Base-by-base conservation (phyloP, 192 early-diverging fungal genomes). In the Gryganskiella cystojenkinii region DNA sequence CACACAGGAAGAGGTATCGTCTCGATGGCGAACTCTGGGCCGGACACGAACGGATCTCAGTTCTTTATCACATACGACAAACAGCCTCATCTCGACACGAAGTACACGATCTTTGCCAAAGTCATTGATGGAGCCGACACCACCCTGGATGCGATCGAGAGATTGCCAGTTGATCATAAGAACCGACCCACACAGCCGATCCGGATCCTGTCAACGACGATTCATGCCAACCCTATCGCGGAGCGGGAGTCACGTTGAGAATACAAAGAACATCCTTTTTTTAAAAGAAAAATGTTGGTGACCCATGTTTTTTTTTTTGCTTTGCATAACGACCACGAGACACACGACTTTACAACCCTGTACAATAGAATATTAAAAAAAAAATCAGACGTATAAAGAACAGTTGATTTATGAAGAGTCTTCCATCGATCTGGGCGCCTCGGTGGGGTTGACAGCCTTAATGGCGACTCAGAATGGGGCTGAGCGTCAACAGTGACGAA, bases 201-300 rank as follows among this genome's bases (percentile, higher is more conserved):
- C 14, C 84, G 87, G 64, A 91, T 99, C 22, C 73, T 78, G 61
- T 82, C 81, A 0, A 88, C 95, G 11, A 96, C 92, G 0, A 93
- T 99, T 28, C 96, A 98, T 81, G 96, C 97, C 5, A 99, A 99
- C 79, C 97, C 97, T 13, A 80, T 97, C 20, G 95, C 96, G 10
- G 94, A 97, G 13, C 46, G 50, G 19, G 74, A 82, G 30, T 40
- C 37, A 13, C 37, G 37, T 9, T 40, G 13, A 40, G 13, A 40
- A 40, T 40, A n/a, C n/a, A n/a, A n/a, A n/a, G n/a, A n/a, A n/a
- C n/a, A n/a, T n/a, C n/a, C n/a, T n/a, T n/a, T n/a, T n/a, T n/a
- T n/a, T n/a, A n/a, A n/a, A n/a, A n/a, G n/a, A n/a, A n/a, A n/a
- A n/a, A n/a, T n/a, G n/a, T n/a, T n/a, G n/a, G n/a, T n/a, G n/a